These are phyloP conservation scores for Saccharum officinarum DNA, from an alignment of 176 grass and related monocot genomes.

Conservation along the genomic window DNA sequence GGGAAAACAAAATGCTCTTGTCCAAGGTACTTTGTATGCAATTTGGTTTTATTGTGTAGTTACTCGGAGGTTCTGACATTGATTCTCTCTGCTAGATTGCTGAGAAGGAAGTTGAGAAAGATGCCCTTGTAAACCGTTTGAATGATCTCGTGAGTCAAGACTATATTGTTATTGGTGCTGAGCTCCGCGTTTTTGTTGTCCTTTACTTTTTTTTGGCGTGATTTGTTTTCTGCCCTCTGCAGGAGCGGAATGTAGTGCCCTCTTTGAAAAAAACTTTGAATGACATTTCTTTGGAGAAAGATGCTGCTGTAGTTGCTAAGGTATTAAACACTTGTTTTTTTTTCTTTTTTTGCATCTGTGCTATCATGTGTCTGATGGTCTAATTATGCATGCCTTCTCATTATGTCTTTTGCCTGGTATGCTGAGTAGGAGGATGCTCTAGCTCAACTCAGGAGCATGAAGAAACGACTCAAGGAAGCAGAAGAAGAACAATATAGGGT, in stretches of 20 bases:
- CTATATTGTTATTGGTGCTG: conserved; percentile 24
- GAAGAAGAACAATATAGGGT: conserved; percentile 98
- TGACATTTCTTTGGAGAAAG: conserved; percentile 85
- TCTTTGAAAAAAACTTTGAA: conserved; percentile 65
- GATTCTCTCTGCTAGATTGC: conserved; percentile 46
- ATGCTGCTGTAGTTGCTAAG: conserved; percentile 82
- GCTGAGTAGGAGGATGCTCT: conserved; percentile 88
- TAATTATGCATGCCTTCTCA: conserved; percentile 1
- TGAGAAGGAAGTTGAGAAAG: conserved; percentile 77
- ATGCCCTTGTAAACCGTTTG: conserved; percentile 65
- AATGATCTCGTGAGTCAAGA: conserved; percentile 64
- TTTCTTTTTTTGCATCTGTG: conserved; percentile 10
- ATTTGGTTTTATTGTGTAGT: not conserved
- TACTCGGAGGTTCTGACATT: conserved; percentile 22
- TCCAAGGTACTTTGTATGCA: conserved; percentile 52
- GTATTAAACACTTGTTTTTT: conserved; percentile 39
- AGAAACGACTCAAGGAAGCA: conserved; percentile 93
- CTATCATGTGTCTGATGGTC: conserved; percentile 15
- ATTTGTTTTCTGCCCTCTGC: conserved; percentile 34
- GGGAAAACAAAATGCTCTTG: conserved; percentile 65
- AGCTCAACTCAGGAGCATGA: conserved; percentile 76
- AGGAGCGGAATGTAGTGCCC: conserved; percentile 73
- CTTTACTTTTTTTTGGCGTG: not conserved
- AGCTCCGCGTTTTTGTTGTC: not conserved
- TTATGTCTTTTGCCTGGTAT: conserved; percentile 13